A percentile compares a stretch with the other conserved stretches of the same genome.
phyloP scores from a whole-genome alignment of 2,329 filamentous ascomycete species.

The Aspergillus felis region DNA sequence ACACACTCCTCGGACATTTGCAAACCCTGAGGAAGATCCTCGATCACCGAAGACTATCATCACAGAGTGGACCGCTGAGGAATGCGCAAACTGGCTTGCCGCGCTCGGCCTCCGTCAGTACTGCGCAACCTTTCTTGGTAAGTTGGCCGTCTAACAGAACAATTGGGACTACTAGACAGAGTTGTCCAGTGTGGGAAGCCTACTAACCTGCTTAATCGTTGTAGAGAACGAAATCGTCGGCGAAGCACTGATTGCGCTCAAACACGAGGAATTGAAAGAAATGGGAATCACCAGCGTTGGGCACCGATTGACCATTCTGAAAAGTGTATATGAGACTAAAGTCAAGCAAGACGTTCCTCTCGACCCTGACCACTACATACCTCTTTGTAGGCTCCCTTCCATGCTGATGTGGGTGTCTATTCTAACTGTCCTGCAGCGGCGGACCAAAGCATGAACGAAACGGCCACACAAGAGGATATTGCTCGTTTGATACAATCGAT shows the following conservation, averaged over 20 bases:
- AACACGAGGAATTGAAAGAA: conserved; percentile 90
- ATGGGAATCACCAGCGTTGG: conserved; percentile 92
- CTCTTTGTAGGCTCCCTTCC: conserved; percentile 65
- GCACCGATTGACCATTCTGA: conserved; percentile 89
- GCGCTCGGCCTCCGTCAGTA: conserved; percentile 79
- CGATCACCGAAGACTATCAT: conserved; percentile 55
- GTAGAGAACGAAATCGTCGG: conserved; percentile 91
- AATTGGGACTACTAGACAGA: neutral
- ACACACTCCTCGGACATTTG: conserved; percentile 61
- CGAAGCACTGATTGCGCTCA: conserved; percentile 81
- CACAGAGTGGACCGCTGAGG: conserved; percentile 66
- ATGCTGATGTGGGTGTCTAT: conserved; percentile 7
- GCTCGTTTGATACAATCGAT: conserved; percentile 86
- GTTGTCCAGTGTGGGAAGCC: neutral
- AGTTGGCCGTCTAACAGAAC: conserved; percentile 33
- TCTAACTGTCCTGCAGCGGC: conserved; percentile 59
- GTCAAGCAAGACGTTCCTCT: conserved; percentile 87
- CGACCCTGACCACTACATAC: conserved; percentile 90
- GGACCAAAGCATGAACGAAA: conserved; percentile 81
- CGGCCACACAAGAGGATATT: conserved; percentile 89
- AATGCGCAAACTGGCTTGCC: conserved; percentile 84
- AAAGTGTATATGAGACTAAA: conserved; percentile 95
- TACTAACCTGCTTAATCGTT: neutral
- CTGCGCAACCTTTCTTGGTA: conserved; percentile 77
- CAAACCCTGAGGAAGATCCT: conserved; percentile 48